Evolutionary conservation across 1,284 basidiomycete genomes (phyloP), one percentile per base, ranked within the genome.

Genomic region (Sanghuangporus sanghuang): DNA sequence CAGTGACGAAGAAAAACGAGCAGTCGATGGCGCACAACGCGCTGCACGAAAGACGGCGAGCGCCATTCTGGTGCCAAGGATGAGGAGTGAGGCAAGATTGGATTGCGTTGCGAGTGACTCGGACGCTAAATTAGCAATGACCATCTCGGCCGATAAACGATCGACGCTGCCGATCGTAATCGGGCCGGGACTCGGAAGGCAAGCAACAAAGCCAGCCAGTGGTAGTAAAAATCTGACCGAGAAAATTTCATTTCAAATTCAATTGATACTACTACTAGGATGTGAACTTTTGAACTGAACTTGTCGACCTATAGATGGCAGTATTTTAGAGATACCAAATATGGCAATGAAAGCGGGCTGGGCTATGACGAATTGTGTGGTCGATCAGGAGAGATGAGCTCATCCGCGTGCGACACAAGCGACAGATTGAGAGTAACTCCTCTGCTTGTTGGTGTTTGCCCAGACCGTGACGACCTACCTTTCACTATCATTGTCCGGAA

Each of bases 11-110:
- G 56, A 36, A 11, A 36, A 27, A 38, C 46, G 40, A 6, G 57
- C 14, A 11, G 53, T 18, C 16, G 49, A 53, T 49, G 61, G 52
- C 9, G 44, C 44, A 8, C 38, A n/a, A 18, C 63, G 59, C 16
- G 63, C 14, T 8, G 48, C 18, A 16, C 63, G 63, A 18, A 64
- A 40, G 14, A 56, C 39, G 5, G 63, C 16, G 38, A 61, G 39
- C 7, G 52, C 40, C 63, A 64, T 64, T 35, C 36, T 58, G 23
- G 44, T 11, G 1, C 23, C 23, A 23, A 2, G 50, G 27, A 36
- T n/a, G 48, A 57, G n/a, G 54, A 40, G 21, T 35, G 59, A 39
- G 23, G 11, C n/a, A 23, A 42, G 3, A 1, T 27, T n/a, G n/a
- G n/a, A n/a, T n/a, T n/a, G n/a, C n/a, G n/a, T 6, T 23, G 16